Evolutionary conservation across 208 protist species (phyloP).

Genomic region (Trypanosoma theileri): DNA sequence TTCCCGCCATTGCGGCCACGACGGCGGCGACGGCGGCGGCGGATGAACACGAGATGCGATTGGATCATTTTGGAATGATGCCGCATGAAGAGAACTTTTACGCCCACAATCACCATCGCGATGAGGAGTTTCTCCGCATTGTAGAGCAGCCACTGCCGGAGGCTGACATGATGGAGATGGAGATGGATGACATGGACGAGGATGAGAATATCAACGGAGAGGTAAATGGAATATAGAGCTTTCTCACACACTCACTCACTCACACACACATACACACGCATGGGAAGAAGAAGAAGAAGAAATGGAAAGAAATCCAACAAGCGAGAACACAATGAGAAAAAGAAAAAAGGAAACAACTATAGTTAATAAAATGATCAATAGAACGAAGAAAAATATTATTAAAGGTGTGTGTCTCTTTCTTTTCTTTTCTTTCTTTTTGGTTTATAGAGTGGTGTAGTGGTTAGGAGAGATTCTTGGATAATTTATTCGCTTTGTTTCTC

Average conservation of each 20-base stretch:
- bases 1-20: not conserved
- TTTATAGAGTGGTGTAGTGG: not conserved
- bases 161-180: slow-evolving; percentile 45
- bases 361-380: too few relatives aligned
- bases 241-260: too few relatives aligned
- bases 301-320: slow-evolving; percentile 1
- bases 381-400: too few relatives aligned
- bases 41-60: not conserved
- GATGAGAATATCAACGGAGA: not conserved
- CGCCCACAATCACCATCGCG: slow-evolving; percentile 55
- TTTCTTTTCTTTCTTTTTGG: not conserved
- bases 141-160: slow-evolving; percentile 60
- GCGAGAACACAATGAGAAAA: not conserved
- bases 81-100: slow-evolving; percentile 52
- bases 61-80: too few relatives aligned
- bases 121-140: slow-evolving; percentile 69
- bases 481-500: too few relatives aligned
- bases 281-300: not conserved
- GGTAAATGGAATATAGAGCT: not conserved
- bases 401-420: not conserved
- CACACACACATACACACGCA: not conserved
- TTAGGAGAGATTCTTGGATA: not conserved
- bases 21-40: not conserved
- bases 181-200: slow-evolving; percentile 23
- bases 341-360: too few relatives aligned